These are phyloP conservation scores for Dalechampia spathulata DNA, from an alignment of 441 rosid genomes.

Conservation along the genomic window DNA sequence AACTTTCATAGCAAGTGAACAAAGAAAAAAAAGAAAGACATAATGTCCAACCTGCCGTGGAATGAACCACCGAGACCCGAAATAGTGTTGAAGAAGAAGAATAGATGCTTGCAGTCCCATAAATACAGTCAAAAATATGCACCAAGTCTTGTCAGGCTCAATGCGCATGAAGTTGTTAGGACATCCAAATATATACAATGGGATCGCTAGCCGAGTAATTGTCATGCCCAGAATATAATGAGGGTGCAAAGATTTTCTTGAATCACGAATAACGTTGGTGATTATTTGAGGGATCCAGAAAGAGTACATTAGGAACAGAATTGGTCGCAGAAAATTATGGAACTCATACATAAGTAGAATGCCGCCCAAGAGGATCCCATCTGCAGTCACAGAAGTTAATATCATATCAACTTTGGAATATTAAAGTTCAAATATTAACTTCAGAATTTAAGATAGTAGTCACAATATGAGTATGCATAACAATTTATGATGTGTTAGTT, in stretches of 20 bases:
- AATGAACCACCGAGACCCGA: conserved; percentile 94
- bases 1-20: too few species aligned
- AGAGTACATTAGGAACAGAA: conserved; percentile 79
- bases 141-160: conserved; percentile 79
- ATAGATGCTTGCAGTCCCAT: conserved; percentile 70
- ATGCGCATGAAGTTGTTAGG: conserved; percentile 95
- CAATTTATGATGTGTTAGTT: not conserved
- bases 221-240: conserved; percentile 87
- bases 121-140: conserved; percentile 55
- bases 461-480: too few species aligned
- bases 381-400: conserved; percentile 50
- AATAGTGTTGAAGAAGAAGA: conserved; percentile 92
- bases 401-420: too few species aligned
- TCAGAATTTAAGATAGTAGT: too few species aligned
- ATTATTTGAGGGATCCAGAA: conserved; percentile 95
- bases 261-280: conserved; percentile 77
- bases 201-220: conserved; percentile 77
- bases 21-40: not conserved
- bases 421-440: too few species aligned
- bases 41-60: conserved; percentile 70
- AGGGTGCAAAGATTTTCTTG: conserved; percentile 96
- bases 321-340: conserved; percentile 67
- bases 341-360: conserved; percentile 91
- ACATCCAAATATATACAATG: conserved; percentile 85
- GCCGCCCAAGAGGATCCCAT: conserved; percentile 98